Base-by-base conservation (phyloP, 495 filamentous ascomycete genomes). In the Penicillium verhagenii region DNA sequence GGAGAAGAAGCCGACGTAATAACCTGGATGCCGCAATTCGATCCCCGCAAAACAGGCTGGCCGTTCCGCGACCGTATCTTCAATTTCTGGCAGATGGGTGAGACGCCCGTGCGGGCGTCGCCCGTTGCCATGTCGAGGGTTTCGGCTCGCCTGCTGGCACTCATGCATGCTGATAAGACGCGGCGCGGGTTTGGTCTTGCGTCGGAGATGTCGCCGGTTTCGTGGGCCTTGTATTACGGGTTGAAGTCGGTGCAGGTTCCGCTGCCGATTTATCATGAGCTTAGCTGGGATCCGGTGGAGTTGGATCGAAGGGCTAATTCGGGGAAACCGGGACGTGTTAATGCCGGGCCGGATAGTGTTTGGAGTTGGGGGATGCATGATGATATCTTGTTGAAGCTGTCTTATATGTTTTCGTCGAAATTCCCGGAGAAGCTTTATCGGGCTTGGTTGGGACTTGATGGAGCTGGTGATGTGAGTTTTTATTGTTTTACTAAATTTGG, bases 1-100 rank as follows among this genome's bases (percentile, higher is more conserved):
- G 84, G 78, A 37, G 86, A 90, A 68, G 84, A 87, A 46, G 88
- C 87, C n/a, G 88, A 91, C 63, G 70, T 87, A 39, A 88, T 91
- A 47, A 83, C 82, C 6, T 71, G 88, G 31, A 74, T 82, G 2
- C 87, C 88, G 1, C 84, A 88, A 20, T 86, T 87, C 68, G 79
- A 90, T 64, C 80, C 82, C 2, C 70, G 72, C 37, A 73, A 79
- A 52, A 86, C 84, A 19, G 67, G 66, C 20, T 89, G 85, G 83
- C 70, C 81, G 24, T 78, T 79, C 52, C 73, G 71, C 31, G 74
- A 85, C 59, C 73, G 81, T 45, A 72, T 90, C 47, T 87, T 79
- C 74, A 50, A 56, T 19, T 62, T 59, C 39, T 77, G 77, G 2
- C 39, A 61, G n/a, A 73, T 69, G 6, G 63, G 66, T 4, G 57